Conservation (phyloP, 2,329 filamentous ascomycete species). For the Mycosphaerella sp. region DNA sequence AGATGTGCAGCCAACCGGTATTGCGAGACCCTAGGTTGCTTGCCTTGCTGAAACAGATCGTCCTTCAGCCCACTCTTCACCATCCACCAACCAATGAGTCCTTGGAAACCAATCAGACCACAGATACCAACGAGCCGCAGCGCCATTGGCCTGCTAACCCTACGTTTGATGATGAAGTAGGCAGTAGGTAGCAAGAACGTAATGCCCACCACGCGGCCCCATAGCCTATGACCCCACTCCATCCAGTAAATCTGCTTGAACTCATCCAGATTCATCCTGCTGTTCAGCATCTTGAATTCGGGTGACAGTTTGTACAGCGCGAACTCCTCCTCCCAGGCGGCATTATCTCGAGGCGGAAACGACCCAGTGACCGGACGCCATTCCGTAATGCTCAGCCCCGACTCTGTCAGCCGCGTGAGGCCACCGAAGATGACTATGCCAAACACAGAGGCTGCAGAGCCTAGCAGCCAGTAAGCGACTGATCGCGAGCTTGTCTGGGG, state of each 20-base stretch:
- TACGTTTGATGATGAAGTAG: conserved; percentile 78
- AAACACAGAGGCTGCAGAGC: conserved; percentile 87
- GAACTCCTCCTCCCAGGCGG: conserved; percentile 90
- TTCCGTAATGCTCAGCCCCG: conserved; percentile 96
- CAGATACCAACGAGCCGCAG: conserved; percentile 74
- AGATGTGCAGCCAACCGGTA: conserved; percentile 89
- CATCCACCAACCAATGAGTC: conserved; percentile 99
- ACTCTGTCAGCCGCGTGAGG: conserved; percentile 88
- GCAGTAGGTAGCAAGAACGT: conserved; percentile 81
- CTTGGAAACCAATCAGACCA: conserved; percentile 86
- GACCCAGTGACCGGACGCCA: conserved; percentile 96
- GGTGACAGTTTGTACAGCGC: conserved; percentile 85
- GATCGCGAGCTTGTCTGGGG: conserved; percentile 55
- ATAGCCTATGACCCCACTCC: conserved; percentile 95
- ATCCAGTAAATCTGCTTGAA: conserved; percentile 99
- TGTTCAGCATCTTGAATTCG: conserved; percentile 87
- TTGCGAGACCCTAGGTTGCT: conserved; percentile 87
- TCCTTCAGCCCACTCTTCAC: conserved; percentile 94
- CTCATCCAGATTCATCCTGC: conserved; percentile 83
- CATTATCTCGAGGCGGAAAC: conserved; percentile 68
- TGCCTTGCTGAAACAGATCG: conserved; percentile 85
- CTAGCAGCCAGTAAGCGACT: conserved; percentile 89
- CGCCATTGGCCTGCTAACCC: conserved; percentile 73
- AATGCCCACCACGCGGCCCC: conserved; percentile 86
- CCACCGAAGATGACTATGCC: conserved; percentile 95